Conservation (phyloP, 305 asterid species). For the Lippia alba region DNA sequence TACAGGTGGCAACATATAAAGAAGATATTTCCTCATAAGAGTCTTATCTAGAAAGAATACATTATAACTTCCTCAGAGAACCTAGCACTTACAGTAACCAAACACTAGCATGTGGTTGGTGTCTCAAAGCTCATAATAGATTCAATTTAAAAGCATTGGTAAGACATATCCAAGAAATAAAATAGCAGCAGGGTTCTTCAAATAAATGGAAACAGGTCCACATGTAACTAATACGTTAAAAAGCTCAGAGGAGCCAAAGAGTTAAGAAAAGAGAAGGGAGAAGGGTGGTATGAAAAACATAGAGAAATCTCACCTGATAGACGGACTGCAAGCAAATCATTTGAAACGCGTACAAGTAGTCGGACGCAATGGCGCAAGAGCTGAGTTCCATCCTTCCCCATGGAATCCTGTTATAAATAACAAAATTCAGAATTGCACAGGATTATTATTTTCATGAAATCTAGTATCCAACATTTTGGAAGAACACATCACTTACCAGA, state of each 20-base stretch:
- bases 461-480: constrained; percentile 21
- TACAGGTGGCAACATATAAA: constrained; percentile 8
- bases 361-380: constrained; percentile 99
- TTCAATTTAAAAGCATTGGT: constrained; percentile 5
- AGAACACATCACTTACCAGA: constrained; percentile 56
- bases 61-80: constrained; percentile 9
- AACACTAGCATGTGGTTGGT: not conserved
- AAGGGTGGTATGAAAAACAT: constrained; percentile 18
- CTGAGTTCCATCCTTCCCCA: constrained; percentile 99
- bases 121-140: constrained; percentile 20
- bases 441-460: constrained; percentile 32
- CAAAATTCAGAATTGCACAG: constrained; percentile 37
- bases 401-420: constrained; percentile 70
- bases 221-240: constrained; percentile 28
- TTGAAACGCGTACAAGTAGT: constrained; percentile 86
- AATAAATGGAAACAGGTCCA: constrained; percentile 6
- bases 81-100: constrained; percentile 22
- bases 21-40: constrained; percentile 10
- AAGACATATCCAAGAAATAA: constrained; percentile 20
- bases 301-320: constrained; percentile 67
- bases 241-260: not conserved
- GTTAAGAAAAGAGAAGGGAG: not conserved
- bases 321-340: constrained; percentile 91
- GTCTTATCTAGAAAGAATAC: not conserved
- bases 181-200: constrained; percentile 19